Evolutionary conservation across 495 filamentous ascomycete species (phyloP).

Genomic region (Barbatosphaeria neglecta): DNA sequence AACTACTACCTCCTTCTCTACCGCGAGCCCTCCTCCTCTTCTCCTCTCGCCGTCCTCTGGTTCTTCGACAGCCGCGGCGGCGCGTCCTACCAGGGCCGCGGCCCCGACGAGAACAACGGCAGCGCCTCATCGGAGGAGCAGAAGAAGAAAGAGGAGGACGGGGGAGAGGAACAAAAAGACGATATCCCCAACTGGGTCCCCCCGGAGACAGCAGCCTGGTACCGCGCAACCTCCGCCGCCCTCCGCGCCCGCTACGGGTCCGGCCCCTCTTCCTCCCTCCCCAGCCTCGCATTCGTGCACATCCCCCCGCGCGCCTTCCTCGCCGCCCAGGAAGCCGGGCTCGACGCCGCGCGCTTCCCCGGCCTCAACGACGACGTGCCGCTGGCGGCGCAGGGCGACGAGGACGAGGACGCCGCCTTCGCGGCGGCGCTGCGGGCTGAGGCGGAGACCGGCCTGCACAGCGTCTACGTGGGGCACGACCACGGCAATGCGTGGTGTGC

Average conservation of each 20-base stretch:
- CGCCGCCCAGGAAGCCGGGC: constrained; percentile 24
- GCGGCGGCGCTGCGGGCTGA: constrained; percentile 46
- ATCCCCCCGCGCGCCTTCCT: constrained; percentile 32
- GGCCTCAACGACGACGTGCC: constrained; percentile 53
- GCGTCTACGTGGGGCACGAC: constrained; percentile 52
- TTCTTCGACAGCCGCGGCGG: constrained; percentile 60
- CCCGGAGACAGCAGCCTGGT: constrained; percentile 43
- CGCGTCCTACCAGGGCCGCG: constrained; percentile 35
- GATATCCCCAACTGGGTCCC: constrained; percentile 25
- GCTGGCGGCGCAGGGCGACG: constrained; percentile 36
- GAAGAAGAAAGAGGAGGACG: no score
- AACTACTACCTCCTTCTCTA: constrained; percentile 48
- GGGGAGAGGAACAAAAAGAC: no score
- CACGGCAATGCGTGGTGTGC: constrained; percentile 53
- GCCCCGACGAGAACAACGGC: no score
- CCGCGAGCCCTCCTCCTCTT: not conserved
- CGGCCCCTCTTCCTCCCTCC: no score
- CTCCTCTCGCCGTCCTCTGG: constrained; percentile 43
- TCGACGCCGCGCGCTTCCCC: constrained; percentile 40
- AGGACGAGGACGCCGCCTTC: constrained; percentile 45
- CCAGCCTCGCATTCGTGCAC: constrained; percentile 56
- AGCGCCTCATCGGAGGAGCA: no score
- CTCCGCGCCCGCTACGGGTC: constrained; percentile 30
- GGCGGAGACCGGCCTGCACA: constrained; percentile 38
- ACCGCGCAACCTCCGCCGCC: constrained; percentile 26